Percentiles rank a stretch among this genome's conserved stretches.
Evolutionary conservation across 2,329 filamentous ascomycete species (phyloP).

Genomic region (Trichoderma sp.): DNA sequence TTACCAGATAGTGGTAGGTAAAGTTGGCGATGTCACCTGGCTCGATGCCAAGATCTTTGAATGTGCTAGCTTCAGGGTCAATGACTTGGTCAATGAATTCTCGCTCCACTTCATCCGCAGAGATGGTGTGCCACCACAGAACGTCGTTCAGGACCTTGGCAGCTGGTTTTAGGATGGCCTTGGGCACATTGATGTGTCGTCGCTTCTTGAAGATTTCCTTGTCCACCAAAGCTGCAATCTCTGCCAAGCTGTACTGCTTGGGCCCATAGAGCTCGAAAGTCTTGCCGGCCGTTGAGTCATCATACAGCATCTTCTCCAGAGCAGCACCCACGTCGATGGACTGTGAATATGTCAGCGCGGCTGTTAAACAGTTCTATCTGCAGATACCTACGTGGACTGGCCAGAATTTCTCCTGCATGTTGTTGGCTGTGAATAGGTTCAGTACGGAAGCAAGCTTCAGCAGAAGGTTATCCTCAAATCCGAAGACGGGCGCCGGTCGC

Average conservation of each 20-base stretch:
- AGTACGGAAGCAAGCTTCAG: slow-evolving; percentile 77
- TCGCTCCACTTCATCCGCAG: slow-evolving; percentile 81
- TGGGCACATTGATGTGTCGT: slow-evolving; percentile 88
- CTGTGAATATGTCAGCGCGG: slow-evolving; percentile 40
- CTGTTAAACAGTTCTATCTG: not conserved
- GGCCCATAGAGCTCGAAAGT: slow-evolving; percentile 95
- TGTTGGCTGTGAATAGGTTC: slow-evolving; percentile 86
- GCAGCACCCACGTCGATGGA: slow-evolving; percentile 87
- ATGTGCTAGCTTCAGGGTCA: slow-evolving; percentile 88
- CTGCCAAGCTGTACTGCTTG: slow-evolving; percentile 83
- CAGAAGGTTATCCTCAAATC: slow-evolving; percentile 89
- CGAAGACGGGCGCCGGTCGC: slow-evolving; percentile 88
- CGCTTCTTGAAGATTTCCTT: slow-evolving; percentile 88
- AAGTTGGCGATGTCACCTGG: slow-evolving; percentile 81
- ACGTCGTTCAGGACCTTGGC: slow-evolving; percentile 73
- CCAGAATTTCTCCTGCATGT: slow-evolving; percentile 87
- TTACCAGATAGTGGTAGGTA: slow-evolving; percentile 91
- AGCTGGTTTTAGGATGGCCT: slow-evolving; percentile 71
- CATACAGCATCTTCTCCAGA: slow-evolving; percentile 84
- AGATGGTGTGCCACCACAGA: slow-evolving; percentile 86
- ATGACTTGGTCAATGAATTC: slow-evolving; percentile 93
- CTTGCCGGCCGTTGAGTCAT: slow-evolving; percentile 85
- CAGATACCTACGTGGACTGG: slow-evolving; percentile 74
- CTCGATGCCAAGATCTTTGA: slow-evolving; percentile 88
- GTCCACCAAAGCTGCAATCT: slow-evolving; percentile 86